Percentiles rank a stretch among this genome's conserved stretches.
Conservation (phyloP, 2,329 filamentous ascomycete species). For the Diaporthe vaccinii region DNA sequence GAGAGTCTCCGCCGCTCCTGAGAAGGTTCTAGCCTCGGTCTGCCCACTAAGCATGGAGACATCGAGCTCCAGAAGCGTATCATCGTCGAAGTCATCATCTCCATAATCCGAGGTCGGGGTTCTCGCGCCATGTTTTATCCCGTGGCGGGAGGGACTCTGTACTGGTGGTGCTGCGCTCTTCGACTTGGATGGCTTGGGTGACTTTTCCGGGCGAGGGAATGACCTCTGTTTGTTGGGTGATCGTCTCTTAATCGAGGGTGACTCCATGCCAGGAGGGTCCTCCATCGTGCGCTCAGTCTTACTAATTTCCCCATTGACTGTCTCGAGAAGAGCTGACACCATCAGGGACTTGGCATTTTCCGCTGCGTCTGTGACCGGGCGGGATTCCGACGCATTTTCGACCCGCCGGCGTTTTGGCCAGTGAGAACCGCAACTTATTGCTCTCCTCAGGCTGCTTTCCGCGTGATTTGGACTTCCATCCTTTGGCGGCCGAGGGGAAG, state of each 20-base stretch:
- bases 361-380: constrained; percentile 41
- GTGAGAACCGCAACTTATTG: constrained; percentile 77
- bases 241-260: constrained; percentile 58
- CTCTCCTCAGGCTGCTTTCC: constrained; percentile 69
- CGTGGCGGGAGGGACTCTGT: background rate
- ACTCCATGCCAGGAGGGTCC: constrained; percentile 51
- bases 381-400: constrained; percentile 58
- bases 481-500: constrained; percentile 74
- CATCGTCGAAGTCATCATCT: constrained; percentile 72
- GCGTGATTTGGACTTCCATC: constrained; percentile 55
- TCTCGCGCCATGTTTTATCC: background rate
- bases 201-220: background rate
- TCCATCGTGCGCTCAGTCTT: constrained; percentile 54
- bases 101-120: constrained; percentile 62
- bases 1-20: constrained; percentile 23
- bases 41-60: constrained; percentile 54
- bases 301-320: constrained; percentile 69
- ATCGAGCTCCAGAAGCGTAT: constrained; percentile 68
- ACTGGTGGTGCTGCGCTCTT: constrained; percentile 3
- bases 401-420: constrained; percentile 79
- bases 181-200: constrained; percentile 37
- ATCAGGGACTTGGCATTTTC: constrained; percentile 67
- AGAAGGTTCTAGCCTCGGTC: constrained; percentile 29
- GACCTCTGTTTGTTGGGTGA: constrained; percentile 38
- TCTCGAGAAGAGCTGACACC: constrained; percentile 75